phyloP scores from a whole-genome alignment of 192 early-diverging fungal genomes.

The Umbelopsis vinacea region DNA sequence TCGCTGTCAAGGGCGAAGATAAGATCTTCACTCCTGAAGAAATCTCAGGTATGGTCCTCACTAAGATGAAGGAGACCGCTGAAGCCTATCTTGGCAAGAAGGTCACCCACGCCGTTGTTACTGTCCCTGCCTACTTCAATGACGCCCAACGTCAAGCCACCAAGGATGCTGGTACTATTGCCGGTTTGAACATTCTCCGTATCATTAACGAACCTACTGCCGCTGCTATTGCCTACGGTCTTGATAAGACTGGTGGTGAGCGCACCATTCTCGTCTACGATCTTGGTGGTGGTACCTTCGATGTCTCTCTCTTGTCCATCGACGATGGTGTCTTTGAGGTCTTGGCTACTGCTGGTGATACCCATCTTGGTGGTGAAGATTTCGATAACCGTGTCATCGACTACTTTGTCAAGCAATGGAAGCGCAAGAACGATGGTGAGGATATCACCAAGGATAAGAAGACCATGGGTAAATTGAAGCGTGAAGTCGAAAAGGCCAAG shows the following conservation, averaged over 20 bases:
- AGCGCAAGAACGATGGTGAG: slow-evolving; percentile 80
- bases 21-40: slow-evolving; percentile 90
- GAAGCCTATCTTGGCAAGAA: slow-evolving; percentile 80
- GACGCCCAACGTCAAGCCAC: slow-evolving; percentile 92
- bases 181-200: slow-evolving; percentile 81
- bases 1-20: slow-evolving; percentile 78
- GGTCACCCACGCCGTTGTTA: slow-evolving; percentile 87
- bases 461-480: slow-evolving; percentile 91
- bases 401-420: slow-evolving; percentile 87
- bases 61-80: slow-evolving; percentile 90
- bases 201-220: slow-evolving; percentile 98
- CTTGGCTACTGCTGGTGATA: slow-evolving; percentile 97
- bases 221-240: slow-evolving; percentile 98
- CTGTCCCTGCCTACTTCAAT: slow-evolving; percentile 94
- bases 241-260: slow-evolving; percentile 91
- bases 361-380: slow-evolving; percentile 99
- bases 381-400: slow-evolving; percentile 96
- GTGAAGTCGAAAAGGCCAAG: slow-evolving; percentile 90
- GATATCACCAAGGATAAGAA: slow-evolving; percentile 82
- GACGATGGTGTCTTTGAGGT: slow-evolving; percentile 99
- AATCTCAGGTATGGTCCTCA: slow-evolving; percentile 94
- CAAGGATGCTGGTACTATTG: slow-evolving; percentile 88
- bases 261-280: slow-evolving; percentile 95
- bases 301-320: slow-evolving; percentile 94
- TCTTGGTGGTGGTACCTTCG: slow-evolving; percentile 96